These are phyloP conservation scores for Papiliotrema nemorosa DNA, from an alignment of 1,284 basidiomycete genomes.

Conservation along the genomic window DNA sequence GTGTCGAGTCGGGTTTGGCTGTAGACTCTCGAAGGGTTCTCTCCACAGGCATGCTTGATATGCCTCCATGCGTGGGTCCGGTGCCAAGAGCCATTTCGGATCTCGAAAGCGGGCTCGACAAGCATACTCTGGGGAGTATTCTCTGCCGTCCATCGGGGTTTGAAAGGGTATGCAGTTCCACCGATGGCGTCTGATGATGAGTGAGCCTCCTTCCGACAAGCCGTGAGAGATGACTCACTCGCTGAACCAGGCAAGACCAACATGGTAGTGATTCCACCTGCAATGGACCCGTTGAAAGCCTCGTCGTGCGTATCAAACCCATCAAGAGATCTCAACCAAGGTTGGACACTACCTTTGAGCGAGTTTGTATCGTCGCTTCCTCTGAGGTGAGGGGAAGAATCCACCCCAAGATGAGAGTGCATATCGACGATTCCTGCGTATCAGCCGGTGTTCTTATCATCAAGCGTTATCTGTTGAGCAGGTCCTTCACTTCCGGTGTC, in stretches of 20 bases:
- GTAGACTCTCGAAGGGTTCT: conserved; percentile 55
- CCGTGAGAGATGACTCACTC: no score
- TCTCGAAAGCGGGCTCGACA: conserved; percentile 49
- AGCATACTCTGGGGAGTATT: conserved; percentile 50
- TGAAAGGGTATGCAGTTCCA: conserved; percentile 51
- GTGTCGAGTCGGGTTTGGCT: conserved; percentile 56
- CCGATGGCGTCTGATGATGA: conserved; percentile 1
- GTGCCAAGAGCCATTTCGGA: conserved; percentile 38
- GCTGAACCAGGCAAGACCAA: conserved; percentile 53
- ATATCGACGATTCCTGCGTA: conserved; percentile 62
- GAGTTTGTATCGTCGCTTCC: conserved; percentile 53
- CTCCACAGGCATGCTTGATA: conserved; percentile 52
- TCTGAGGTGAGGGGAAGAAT: conserved; percentile 58
- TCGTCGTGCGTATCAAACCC: conserved; percentile 53
- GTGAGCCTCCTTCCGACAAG: no score
- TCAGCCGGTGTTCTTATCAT: neutral
- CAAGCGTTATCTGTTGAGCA: no score
- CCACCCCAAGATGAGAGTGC: conserved; percentile 73
- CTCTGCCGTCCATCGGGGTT: conserved; percentile 50
- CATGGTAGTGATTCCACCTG: conserved; percentile 55
- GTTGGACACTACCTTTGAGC: conserved; percentile 46
- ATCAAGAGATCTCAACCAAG: conserved; percentile 54
- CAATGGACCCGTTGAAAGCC: conserved; percentile 50
- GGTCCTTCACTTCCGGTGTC: neutral
- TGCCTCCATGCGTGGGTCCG: conserved; percentile 43